phyloP scores from a whole-genome alignment of 345 rosid species.

The Clausena lansium region DNA sequence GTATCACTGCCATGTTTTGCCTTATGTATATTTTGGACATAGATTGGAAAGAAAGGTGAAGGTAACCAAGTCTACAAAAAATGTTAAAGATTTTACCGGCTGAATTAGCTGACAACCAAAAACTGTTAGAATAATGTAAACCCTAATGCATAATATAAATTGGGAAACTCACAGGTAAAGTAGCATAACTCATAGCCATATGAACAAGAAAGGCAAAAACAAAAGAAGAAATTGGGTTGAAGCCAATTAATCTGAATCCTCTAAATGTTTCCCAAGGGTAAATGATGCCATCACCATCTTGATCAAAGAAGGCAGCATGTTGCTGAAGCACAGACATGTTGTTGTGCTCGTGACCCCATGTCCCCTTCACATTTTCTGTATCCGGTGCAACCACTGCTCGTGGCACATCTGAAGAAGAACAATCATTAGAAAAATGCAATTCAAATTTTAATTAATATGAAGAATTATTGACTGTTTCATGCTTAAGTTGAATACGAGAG shows the following conservation, averaged over 20 bases:
- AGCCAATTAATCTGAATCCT: conserved; percentile 12
- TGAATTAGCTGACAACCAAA: too few species aligned
- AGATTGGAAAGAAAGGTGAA: conserved; percentile 41
- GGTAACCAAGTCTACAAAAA: conserved; percentile 54
- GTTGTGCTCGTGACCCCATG: conserved; percentile 49
- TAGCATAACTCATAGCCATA: conserved; percentile 46
- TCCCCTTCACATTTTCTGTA: conserved; percentile 53
- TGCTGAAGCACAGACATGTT: conserved; percentile 68
- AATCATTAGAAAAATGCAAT: too few species aligned
- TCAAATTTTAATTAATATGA: too few species aligned
- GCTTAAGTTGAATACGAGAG: too few species aligned
- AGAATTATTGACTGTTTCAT: too few species aligned
- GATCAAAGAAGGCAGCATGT: conserved; percentile 61
- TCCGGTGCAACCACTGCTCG: conserved; percentile 58
- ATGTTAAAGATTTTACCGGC: neutral
- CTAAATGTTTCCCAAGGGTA: conserved; percentile 57
- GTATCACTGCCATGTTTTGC: conserved; percentile 71
- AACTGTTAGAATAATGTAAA: too few species aligned
- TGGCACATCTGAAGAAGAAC: conserved; percentile 36
- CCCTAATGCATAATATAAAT: neutral
- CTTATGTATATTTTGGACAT: conserved; percentile 54
- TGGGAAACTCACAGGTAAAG: conserved; percentile 47
- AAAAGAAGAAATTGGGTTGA: conserved; percentile 42
- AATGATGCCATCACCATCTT: conserved; percentile 53
- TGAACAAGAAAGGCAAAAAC: conserved; percentile 37